Evolutionary conservation across 2,329 filamentous ascomycete species (phyloP).

Genomic region (Exophiala oligosperma): DNA sequence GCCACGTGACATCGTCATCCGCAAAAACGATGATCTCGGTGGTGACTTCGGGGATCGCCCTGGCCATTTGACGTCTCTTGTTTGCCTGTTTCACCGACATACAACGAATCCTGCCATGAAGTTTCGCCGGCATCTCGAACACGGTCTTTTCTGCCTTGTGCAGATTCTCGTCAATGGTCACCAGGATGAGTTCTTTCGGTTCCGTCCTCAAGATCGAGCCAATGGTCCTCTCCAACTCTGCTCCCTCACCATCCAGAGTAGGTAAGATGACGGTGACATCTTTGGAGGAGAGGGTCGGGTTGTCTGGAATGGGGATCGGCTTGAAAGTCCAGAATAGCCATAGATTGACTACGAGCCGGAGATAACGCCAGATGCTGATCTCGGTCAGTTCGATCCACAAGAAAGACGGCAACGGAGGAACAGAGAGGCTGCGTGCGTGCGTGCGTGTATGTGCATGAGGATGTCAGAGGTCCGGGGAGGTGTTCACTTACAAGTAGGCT

Average conservation of each 20-base stretch:
- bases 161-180: conserved; percentile 81
- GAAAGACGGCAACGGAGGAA: not conserved
- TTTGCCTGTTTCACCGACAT: conserved; percentile 77
- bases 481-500: conserved; percentile 42
- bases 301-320: conserved; percentile 77
- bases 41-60: conserved; percentile 80
- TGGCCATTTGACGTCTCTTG: conserved; percentile 90
- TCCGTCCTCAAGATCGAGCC: conserved; percentile 55
- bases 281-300: conserved; percentile 73
- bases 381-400: conserved; percentile 8
- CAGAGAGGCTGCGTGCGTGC: no score
- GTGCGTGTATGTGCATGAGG: no score
- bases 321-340: conserved; percentile 84
- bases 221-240: conserved; percentile 79
- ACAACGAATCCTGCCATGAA: conserved; percentile 27
- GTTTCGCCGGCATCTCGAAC: conserved; percentile 46
- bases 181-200: conserved; percentile 72
- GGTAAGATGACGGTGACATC: conserved; percentile 95
- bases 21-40: conserved; percentile 89
- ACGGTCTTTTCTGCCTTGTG: conserved; percentile 66
- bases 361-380: conserved; percentile 78
- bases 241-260: conserved; percentile 83
- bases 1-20: conserved; percentile 95
- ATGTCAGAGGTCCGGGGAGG: not conserved
- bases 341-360: conserved; percentile 81